Evolutionary conservation across 148 eudicot genomes (phyloP).

Genomic region (Chenopodium berlandieri): DNA sequence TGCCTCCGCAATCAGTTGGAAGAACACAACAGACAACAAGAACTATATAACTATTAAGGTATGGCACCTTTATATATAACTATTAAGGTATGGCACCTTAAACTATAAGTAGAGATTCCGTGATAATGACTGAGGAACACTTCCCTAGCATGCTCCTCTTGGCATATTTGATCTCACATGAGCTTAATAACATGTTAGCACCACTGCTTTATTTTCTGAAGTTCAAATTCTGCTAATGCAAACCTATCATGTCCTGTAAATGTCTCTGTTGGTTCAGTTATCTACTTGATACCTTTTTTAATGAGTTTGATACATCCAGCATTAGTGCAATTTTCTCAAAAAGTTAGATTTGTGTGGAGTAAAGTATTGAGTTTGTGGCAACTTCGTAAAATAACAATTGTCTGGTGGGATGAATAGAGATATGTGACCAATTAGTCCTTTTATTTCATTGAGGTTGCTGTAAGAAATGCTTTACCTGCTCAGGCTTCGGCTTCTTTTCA

Average conservation of each 20-base stretch:
- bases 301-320: background rate
- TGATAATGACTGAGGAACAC: background rate
- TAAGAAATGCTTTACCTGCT: background rate
- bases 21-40: conserved; percentile 34
- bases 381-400: background rate
- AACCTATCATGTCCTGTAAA: background rate
- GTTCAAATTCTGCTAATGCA: background rate
- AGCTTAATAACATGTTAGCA: background rate
- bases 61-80: conserved; percentile 31
- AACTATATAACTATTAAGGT: conserved; percentile 80
- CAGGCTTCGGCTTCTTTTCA: background rate
- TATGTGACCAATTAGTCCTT: background rate
- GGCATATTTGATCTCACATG: background rate
- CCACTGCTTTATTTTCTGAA: background rate
- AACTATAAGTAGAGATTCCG: background rate
- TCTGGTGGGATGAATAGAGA: background rate
- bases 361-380: background rate
- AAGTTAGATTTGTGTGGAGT: background rate
- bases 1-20: conserved; percentile 82
- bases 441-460: background rate
- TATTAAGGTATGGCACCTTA: conserved; percentile 52
- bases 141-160: background rate
- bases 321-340: background rate
- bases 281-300: background rate
- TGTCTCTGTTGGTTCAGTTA: background rate